These are phyloP conservation scores for Marchantia paleacea DNA, from an alignment of 225 moss, liverwort and hornwort genomes.

Conservation along the genomic window DNA sequence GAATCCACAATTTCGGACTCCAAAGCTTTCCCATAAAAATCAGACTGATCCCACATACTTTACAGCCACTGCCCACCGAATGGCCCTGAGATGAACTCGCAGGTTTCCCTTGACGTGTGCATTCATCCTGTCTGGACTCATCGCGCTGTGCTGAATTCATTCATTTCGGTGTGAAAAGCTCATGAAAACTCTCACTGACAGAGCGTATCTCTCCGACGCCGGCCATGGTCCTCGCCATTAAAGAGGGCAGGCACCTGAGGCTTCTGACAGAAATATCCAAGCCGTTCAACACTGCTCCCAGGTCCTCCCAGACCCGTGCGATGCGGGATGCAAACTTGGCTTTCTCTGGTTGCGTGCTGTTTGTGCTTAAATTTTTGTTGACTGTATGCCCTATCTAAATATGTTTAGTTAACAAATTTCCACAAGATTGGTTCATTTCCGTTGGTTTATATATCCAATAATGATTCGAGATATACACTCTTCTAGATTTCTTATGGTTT, in stretches of 20 bases:
- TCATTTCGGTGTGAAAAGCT: neutral
- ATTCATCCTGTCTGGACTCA: no score
- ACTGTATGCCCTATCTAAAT: no score
- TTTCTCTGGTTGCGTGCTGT: no score
- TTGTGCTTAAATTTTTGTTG: no score
- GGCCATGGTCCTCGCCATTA: neutral
- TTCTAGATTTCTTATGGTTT: no score
- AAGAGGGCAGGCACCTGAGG: constrained; percentile 1
- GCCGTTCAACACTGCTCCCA: neutral
- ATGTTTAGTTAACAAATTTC: no score
- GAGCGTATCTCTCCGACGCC: neutral
- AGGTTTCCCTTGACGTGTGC: neutral
- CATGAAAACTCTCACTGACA: neutral
- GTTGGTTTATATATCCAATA: no score
- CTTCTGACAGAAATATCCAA: constrained; percentile 5
- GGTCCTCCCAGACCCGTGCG: neutral
- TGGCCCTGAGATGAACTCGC: neutral
- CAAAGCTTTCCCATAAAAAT: neutral
- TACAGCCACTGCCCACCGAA: neutral
- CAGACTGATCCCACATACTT: constrained; percentile 3
- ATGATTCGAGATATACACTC: no score
- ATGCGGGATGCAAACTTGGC: neutral
- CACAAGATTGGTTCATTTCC: no score
- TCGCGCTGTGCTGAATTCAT: neutral
- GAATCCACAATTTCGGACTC: neutral